Evolutionary conservation across 73 alveolate genomes (phyloP), one percentile per base, ranked within the genome.

Genomic region (Paramecium sexaurelia): DNA sequence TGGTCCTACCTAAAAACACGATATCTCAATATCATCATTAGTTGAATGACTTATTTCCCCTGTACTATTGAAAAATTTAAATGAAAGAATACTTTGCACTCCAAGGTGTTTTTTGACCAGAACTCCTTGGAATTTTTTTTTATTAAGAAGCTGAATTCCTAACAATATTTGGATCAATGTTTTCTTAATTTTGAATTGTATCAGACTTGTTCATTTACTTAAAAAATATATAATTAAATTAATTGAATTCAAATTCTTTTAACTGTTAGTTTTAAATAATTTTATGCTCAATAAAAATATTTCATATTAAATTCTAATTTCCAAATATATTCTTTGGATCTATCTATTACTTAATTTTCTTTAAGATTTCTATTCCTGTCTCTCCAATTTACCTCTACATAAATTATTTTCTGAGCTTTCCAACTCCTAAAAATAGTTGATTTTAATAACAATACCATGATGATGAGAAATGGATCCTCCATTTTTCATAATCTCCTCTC

Each of bases 401-500:
- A 85, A 95, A 95, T 71, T 91, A 68, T 88, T 94, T 96, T 83
- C 99, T 96, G 78, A 96, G 78, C 75, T 96, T 96, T 3, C 99
- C 99, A 43, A 97, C 96, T 33, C 94, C 94, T 82, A 41, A 69
- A 45, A 19, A 57, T n/a, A 7, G n/a, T 0, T 40, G 8, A 68
- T 10, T 61, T 47, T 8, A 20, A 7, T 67, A 32, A 2, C 4
- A 10, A 6, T 88, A 68, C 98, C 99, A 86, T 96, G 99, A 94
- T 96, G 99, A 82, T 96, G 99, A 35, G 97, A 93, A 11, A 96
- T 33, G 26, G 96, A 73, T 22, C 99, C 99, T 13, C 99, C 99
- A 71, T 90, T 43, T 84, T 82, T 93, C 92, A 95, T 40, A 37
- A 96, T 92, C 68, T 92, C 98, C 10, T 96, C 98, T 93, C 99